Percentiles rank a stretch among this genome's conserved stretches.
Conservation (phyloP, 2,329 filamentous ascomycete genomes). For the Xylariaceae sp. region DNA sequence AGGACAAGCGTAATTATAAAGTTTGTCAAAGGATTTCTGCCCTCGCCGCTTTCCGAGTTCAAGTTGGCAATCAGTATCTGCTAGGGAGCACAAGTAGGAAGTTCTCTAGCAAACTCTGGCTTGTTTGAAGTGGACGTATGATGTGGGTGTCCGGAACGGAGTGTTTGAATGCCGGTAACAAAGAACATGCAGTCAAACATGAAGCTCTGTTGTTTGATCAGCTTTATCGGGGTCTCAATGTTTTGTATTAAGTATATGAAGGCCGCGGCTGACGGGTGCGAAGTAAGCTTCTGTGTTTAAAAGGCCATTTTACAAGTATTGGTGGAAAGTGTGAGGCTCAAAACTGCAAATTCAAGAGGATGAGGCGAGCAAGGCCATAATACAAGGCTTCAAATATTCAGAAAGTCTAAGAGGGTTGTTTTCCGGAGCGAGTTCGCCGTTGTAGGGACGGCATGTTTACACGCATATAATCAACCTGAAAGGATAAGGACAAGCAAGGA, state of each 20-base stretch:
- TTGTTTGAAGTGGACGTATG: not conserved
- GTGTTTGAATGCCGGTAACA: not conserved
- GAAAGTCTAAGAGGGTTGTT: not conserved
- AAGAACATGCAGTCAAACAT: not conserved
- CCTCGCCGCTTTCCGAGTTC: not conserved
- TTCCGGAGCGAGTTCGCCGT: not conserved
- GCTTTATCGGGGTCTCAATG: not conserved
- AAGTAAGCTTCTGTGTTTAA: slow-evolving; percentile 2
- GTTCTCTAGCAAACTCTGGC: not conserved
- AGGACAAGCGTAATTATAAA: too few relatives aligned
- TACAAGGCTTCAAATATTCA: not conserved
- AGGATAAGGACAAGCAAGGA: not conserved
- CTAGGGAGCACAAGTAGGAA: not conserved
- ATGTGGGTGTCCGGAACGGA: not conserved
- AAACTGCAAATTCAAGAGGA: slow-evolving; percentile 6
- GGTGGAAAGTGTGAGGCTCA: slow-evolving; percentile 8
- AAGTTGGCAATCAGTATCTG: not conserved
- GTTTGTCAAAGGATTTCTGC: not conserved
- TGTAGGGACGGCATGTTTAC: not conserved
- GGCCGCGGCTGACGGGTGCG: not conserved
- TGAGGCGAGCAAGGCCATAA: slow-evolving; percentile 9
- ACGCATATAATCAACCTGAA: not conserved
- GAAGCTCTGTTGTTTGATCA: not conserved
- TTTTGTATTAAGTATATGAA: not conserved
- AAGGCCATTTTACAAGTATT: slow-evolving; percentile 1